phyloP scores from a whole-genome alignment of 2,329 filamentous ascomycete genomes.

The Metarhizium rileyi region DNA sequence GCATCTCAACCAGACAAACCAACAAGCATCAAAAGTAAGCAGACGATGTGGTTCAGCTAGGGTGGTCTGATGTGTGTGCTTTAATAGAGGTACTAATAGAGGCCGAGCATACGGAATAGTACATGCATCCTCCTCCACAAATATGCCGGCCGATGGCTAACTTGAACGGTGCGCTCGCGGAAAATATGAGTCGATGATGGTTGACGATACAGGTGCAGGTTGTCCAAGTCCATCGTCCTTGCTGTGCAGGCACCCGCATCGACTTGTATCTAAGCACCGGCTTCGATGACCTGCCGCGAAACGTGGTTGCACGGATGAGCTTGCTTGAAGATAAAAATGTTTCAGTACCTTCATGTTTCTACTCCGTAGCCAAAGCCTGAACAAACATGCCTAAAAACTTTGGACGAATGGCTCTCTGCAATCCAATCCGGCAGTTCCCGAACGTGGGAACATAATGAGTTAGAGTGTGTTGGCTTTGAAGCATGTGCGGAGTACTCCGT shows the following conservation, averaged over 20 bases:
- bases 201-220: constrained; percentile 23
- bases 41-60: no score
- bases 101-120: not conserved
- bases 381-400: constrained; percentile 12
- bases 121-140: not conserved
- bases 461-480: not conserved
- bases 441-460: not conserved
- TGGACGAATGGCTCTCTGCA: not conserved
- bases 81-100: no score
- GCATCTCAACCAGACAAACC: not conserved
- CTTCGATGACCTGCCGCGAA: not conserved
- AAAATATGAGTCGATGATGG: not conserved
- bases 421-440: constrained; percentile 6
- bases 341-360: not conserved
- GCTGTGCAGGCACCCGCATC: not conserved
- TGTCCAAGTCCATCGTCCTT: constrained; percentile 17
- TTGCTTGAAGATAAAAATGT: not conserved
- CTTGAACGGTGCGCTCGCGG: not conserved
- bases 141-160: not conserved
- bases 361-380: not conserved
- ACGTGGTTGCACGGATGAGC: no score
- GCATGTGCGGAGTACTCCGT: not conserved
- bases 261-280: not conserved
- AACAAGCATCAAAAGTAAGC: not conserved
- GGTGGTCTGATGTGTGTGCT: no score